Evolutionary conservation across 371 early-diverging fungal species (phyloP), one percentile per base, ranked within the genome.

Genomic region (Rhizopus arrhizus): DNA sequence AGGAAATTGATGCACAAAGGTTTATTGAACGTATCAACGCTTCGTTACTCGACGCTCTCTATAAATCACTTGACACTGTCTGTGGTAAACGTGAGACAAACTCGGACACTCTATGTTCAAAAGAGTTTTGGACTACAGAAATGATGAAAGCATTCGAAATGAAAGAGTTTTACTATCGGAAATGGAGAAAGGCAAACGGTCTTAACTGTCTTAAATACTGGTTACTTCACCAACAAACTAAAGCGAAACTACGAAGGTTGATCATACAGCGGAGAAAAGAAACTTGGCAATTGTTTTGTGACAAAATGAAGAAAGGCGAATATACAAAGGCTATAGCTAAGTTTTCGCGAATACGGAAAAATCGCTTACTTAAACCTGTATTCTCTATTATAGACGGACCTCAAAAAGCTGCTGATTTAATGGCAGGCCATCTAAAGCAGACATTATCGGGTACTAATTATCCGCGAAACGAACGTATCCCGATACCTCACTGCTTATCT

Each of bases 241-340:
- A 35, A 49, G 59, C 53, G 1, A 33, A 51, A 31, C 11, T 62
- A 31, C 33, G 50, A 3, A 29, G 31, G 32, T 13, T 32, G 3
- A 29, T 51, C 2, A 32, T n/a, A 13, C 42, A 32, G 32, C 56
- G 61, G 6, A 42, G 53, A 3, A 46, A 36, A 11, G 33, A 59
- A 56, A 59, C 62, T 10, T 59, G 59, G 61, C 47, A 16, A 2
- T 31, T 22, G 2, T 58, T 59, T 36, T 54, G 64, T 43, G 32
- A 41, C 45, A 40, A 33, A 41, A 33, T 59, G 43, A 28, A 22
- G 11, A 13, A 50, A 13, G 52, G 42, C 22, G 52, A 59, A 31
- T 52, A 51, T 22, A 33, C 45, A 13, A 52, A 42, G 32, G 52
- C 52, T 8, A 59, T 59, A 13, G 2, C 51, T 8, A 3, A 28